Base-by-base conservation (phyloP, 2,329 filamentous ascomycete species). In the Fusarium sp. region DNA sequence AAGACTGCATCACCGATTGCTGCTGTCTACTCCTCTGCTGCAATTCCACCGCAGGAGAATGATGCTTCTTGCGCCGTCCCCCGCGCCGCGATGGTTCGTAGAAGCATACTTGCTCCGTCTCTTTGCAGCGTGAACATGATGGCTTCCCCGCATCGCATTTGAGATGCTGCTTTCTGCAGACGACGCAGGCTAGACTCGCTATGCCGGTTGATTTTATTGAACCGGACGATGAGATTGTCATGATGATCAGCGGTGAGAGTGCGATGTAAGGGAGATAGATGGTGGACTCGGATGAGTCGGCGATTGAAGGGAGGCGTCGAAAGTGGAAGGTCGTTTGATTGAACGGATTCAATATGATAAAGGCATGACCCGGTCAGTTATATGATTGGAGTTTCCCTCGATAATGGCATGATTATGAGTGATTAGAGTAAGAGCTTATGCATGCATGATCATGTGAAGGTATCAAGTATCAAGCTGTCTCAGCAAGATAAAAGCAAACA, bases 41-140 rank as follows among this genome's bases (percentile, higher is more conserved):
- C 0, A 44, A 12, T 2, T 63, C 58, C 3, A 44, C 23, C 2
- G 24, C 28, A 8, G 47, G 39, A 3, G 49, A 47, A 3, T 37
- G 61, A 38, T 57, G 49, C 26, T 64, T 60, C 24, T 71, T 72
- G 10, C 69, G 57, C 1, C 69, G 59, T 20, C 69, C 69, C 5
- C 71, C 71, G 2, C 71, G 70, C 11, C 71, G 68, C 44, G 71
- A 73, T 9, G 71, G 70, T 15, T 73, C 66, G 9, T 73, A 73
- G 8, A 59, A 58, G 53, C 71, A 73, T 5, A 57, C 33, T 8
- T 48, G 49, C 1, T 47, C 55, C 1, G 58, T 49, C 15, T 69
- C 57, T 21, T 42, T 47, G 31, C 71, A 73, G 21, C 70, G 66
- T 20, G 69, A 68, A 38, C 71, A 73, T 9, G 63, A 66, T 3